Conservation (phyloP, 2,329 filamentous ascomycete genomes). For the Trichoderma hamatum region DNA sequence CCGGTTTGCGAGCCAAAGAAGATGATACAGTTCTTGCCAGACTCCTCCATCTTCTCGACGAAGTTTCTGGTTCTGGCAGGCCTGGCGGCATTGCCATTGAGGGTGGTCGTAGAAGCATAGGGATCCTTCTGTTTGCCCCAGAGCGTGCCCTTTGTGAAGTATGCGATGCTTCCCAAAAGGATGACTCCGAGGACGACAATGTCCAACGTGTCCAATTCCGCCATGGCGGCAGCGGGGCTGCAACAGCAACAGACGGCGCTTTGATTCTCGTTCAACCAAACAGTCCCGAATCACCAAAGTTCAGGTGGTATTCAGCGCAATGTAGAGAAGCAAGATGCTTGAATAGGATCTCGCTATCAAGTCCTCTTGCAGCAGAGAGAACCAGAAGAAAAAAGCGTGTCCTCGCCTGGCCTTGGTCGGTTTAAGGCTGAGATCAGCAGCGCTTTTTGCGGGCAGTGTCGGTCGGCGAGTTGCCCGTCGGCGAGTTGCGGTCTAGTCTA, state of each 20-base stretch:
- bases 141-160: slow-evolving; percentile 96
- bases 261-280: not conserved
- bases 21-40: slow-evolving; percentile 94
- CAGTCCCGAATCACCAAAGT: not conserved
- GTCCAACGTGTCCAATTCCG: slow-evolving; percentile 94
- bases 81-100: slow-evolving; percentile 68
- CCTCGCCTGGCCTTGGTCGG: not conserved
- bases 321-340: slow-evolving; percentile 1
- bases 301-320: not conserved
- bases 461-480: not conserved
- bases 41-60: slow-evolving; percentile 93
- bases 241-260: not conserved
- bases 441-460: not conserved
- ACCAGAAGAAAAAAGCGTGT: not conserved
- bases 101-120: slow-evolving; percentile 73
- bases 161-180: slow-evolving; percentile 84
- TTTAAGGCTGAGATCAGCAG: slow-evolving; percentile 20
- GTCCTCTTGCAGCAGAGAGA: slow-evolving; percentile 1
- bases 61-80: slow-evolving; percentile 88
- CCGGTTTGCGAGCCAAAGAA: slow-evolving; percentile 99
- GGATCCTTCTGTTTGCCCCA: slow-evolving; percentile 90
- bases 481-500: slow-evolving; percentile 8
- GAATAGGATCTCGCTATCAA: not conserved
- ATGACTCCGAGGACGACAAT: slow-evolving; percentile 85
- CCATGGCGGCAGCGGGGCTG: slow-evolving; percentile 65